phyloP scores from a whole-genome alignment of 495 filamentous ascomycete species.

The Extremus antarcticus region DNA sequence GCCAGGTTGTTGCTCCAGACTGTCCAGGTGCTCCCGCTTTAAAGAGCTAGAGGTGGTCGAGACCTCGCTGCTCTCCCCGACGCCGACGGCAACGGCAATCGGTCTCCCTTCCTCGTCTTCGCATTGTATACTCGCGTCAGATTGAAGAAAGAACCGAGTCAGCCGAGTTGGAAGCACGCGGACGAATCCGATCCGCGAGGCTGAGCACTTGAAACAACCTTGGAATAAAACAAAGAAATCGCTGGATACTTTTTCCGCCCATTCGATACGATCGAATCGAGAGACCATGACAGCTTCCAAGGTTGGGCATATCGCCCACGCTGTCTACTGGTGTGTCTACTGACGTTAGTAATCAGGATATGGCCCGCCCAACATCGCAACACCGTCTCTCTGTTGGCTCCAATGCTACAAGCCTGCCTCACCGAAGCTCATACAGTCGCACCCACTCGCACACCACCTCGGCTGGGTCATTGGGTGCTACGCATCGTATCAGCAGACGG shows the following conservation, averaged over 20 bases:
- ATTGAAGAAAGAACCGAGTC: background rate
- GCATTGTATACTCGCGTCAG: background rate
- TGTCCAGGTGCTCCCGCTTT: too few species aligned
- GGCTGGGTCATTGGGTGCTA: conserved; percentile 64
- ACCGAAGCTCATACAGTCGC: conserved; percentile 48
- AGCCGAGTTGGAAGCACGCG: background rate
- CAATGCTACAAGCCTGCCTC: conserved; percentile 25
- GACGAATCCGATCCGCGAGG: background rate
- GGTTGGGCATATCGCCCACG: conserved; percentile 3
- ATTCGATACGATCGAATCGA: background rate
- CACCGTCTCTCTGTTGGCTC: conserved; percentile 32
- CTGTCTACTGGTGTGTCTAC: background rate
- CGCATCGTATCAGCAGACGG: conserved; percentile 67
- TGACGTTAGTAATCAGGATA: conserved; percentile 10
- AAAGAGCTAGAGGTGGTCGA: background rate
- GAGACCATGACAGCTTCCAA: conserved; percentile 17
- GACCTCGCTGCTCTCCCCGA: background rate
- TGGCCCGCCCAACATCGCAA: conserved; percentile 30
- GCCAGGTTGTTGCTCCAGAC: background rate
- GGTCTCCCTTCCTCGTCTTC: too few species aligned
- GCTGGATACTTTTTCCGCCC: background rate
- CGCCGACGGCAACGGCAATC: background rate
- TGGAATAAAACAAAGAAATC: background rate
- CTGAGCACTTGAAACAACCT: conserved; percentile 2
- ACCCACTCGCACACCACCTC: conserved; percentile 76